phyloP scores from a whole-genome alignment of 306 rosid genomes.

The Quercus variabilis region DNA sequence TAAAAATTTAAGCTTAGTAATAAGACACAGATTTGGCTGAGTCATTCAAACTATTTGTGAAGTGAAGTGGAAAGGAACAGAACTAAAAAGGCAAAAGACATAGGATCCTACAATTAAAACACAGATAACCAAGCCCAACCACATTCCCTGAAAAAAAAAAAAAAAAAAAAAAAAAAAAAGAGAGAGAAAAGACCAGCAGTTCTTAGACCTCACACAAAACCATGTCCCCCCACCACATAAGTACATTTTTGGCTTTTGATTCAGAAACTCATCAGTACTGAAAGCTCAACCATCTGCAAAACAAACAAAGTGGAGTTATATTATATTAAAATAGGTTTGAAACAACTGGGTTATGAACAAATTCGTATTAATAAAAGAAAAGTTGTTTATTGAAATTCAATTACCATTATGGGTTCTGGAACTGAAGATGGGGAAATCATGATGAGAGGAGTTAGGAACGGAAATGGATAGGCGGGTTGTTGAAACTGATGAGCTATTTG shows the following conservation, averaged over 20 bases:
- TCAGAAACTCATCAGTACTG: constrained; percentile 29
- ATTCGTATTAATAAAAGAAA: not conserved
- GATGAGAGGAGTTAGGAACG: constrained; percentile 65
- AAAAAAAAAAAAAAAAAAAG: constrained; percentile 1
- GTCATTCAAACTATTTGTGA: constrained; percentile 23
- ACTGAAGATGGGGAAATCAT: constrained; percentile 61
- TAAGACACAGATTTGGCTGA: constrained; percentile 8
- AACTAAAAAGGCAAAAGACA: constrained; percentile 21
- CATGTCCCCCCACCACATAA: constrained; percentile 26
- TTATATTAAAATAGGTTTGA: not conserved
- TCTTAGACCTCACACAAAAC: constrained; percentile 29
- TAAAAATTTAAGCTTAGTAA: constrained; percentile 17
- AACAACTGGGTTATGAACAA: constrained; percentile 9
- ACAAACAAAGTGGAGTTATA: constrained; percentile 5
- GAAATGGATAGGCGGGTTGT: constrained; percentile 87
- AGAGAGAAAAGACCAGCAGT: constrained; percentile 1
- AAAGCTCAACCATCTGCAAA: constrained; percentile 66
- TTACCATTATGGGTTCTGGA: constrained; percentile 51
- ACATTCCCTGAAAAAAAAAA: constrained; percentile 5
- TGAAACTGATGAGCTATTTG: constrained; percentile 47
- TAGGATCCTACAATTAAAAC: constrained; percentile 57
- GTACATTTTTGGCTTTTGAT: constrained; percentile 47
- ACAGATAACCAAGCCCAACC: constrained; percentile 26
- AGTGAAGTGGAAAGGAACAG: constrained; percentile 18
- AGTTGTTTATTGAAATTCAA: not conserved